Base-by-base conservation (phyloP, 345 rosid genomes). In the Punica granatum region DNA sequence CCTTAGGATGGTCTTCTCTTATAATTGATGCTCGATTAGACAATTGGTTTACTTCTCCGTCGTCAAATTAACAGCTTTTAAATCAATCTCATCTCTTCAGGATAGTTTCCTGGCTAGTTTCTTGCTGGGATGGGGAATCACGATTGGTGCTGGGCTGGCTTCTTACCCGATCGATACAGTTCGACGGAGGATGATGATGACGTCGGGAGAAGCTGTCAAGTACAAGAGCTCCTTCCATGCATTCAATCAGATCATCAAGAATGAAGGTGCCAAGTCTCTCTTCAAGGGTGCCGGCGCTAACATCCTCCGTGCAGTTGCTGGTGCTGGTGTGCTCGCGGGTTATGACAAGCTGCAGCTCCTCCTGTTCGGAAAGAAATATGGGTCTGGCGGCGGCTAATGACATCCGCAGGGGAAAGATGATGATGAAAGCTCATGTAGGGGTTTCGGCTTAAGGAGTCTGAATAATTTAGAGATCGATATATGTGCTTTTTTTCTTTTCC, bases 131-230 rank as follows among this genome's bases (percentile, higher is more conserved):
- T 86, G 97, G 97, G 85, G 79, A 56, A 85, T 88, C 73, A 90
- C 97, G 30, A 83, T 83, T 4, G 92, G 92, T 69, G 97, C 90
- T 46, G 90, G 94, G 12, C 82, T 90, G 67, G 88, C 92, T 0
- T 84, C 96, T 9, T 90, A 90, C 78, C 96, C 97, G 4, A 76
- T 90, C 18, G 97, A 90, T 71, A 88, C 97, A 0, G 92, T 88
- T 48, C 90, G 95, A 11, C 88, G 97, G 82, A 88, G 97, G 79
- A 90, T 90, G 97, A 90, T 90, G 97, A 90, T 90, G 97, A 90
- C 97, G 0, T 90, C 95, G 0, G 97, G 97, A 62, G 97, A 90
- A 78, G 97, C 95, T 4, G 97, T 88, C 73, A 86, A 90, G 78
- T 88, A 88, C 83, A 82, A 83, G 76, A 88, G 85, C 76, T 88